Base-by-base conservation (phyloP, 805 yeast genomes). In the Yamadazyma scolyti region DNA sequence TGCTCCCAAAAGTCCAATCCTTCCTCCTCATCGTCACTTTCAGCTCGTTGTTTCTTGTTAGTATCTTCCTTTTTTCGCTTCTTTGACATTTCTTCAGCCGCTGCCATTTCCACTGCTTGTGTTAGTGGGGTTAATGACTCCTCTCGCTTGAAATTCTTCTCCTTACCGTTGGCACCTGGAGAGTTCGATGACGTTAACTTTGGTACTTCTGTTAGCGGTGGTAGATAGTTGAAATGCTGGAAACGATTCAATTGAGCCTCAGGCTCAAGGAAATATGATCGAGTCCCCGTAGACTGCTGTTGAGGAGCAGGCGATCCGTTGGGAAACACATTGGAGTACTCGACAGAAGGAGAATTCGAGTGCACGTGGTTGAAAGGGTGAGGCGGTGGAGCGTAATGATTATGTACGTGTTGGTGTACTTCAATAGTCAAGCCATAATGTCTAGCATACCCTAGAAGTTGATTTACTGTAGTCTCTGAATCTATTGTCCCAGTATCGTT, bases 321-420 rank as follows among this genome's bases (percentile, higher is more conserved):
- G 27, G 13, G 28, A 28, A 26, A 27, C 3, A 34, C 29, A 20
- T 26, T 27, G n/a, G n/a, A n/a, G n/a, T n/a, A n/a, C 9, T 36
- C 40, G 22, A 10, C 21, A 6, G 19, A 19, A 17, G 34, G 37
- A 15, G 27, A 10, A 17, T 25, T 10, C 9, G 32, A 9, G 20
- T 36, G 27, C 8, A 35, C 21, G 16, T 31, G 34, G 15, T 29
- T 29, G 30, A 29, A 28, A n/a, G 37, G 37, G 18, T 36, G 42
- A 5, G 42, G 44, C 24, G 68, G 71, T 2, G 75, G 70, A 6
- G 70, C 66, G 54, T 82, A 80, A 55, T 83, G 88, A 50, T 85
- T 85, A 54, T 84, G 90, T 27, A 82, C 78, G 54, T 85, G 95
- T 52, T 87, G 95, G 56, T 87, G 95, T 13, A 87, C 73, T 4